A percentile compares a stretch with the other conserved stretches of the same genome.
phyloP scores from a whole-genome alignment of 768 basidiomycete species.

The Glaciozyma martinii region DNA sequence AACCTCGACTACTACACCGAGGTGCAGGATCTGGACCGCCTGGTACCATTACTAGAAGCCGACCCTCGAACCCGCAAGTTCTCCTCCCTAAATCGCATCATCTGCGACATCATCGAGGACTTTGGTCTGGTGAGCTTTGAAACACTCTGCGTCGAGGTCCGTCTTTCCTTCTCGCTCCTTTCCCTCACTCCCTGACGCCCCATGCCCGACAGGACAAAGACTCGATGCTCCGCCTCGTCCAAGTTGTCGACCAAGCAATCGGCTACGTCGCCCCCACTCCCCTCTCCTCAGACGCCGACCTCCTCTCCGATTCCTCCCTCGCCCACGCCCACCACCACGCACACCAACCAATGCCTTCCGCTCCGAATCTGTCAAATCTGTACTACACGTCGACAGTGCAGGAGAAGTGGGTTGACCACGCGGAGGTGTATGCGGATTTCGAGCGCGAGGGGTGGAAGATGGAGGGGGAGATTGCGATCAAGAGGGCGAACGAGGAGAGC shows the following conservation, averaged over 20 bases:
- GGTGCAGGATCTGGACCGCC: constrained; percentile 86
- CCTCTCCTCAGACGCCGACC: neutral
- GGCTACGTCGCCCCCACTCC: constrained; percentile 74
- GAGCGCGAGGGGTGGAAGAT: constrained; percentile 34
- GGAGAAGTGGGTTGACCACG: constrained; percentile 27
- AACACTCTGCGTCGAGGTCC: constrained; percentile 87
- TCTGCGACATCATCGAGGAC: constrained; percentile 89
- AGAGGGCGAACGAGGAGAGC: constrained; percentile 21
- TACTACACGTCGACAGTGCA: constrained; percentile 13
- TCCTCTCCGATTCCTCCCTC: constrained; percentile 37
- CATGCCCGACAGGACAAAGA: constrained; percentile 67
- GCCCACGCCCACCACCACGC: constrained; percentile 43
- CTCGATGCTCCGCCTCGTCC: constrained; percentile 83
- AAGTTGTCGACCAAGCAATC: constrained; percentile 76
- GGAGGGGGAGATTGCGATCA: constrained; percentile 28
- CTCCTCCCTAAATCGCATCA: constrained; percentile 70
- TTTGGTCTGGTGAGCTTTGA: constrained; percentile 89
- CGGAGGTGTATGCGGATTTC: constrained; percentile 42
- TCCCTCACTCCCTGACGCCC: neutral
- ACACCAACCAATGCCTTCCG: constrained; percentile 40
- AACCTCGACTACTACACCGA: constrained; percentile 97
- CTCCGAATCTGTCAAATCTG: neutral
- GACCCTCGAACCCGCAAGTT: constrained; percentile 58
- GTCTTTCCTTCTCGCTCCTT: constrained; percentile 27
- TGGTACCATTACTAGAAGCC: constrained; percentile 59